A percentile compares a stretch with the other conserved stretches of the same genome.
Conservation (phyloP, 345 rosid genomes). For the Camelina hispida region DNA sequence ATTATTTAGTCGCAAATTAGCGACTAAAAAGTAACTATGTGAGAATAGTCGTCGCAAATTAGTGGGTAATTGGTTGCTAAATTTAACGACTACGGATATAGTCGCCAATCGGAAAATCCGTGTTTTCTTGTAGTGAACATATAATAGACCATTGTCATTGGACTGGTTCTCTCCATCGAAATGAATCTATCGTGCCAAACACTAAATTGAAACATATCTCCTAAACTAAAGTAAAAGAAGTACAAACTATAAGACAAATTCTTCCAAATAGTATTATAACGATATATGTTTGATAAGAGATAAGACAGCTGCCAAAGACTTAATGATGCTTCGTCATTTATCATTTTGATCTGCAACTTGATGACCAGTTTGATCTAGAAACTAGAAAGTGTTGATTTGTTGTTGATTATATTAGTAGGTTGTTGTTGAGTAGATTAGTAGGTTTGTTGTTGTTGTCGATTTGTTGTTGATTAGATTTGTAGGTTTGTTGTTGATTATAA, state of each 20-base stretch:
- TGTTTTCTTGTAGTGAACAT: not conserved
- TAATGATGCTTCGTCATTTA: not conserved
- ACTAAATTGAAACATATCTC: not conserved
- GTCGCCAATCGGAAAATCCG: too few relatives aligned
- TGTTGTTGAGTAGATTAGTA: too few relatives aligned
- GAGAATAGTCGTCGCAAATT: too few relatives aligned
- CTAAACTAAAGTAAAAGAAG: not conserved
- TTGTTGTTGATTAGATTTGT: too few relatives aligned
- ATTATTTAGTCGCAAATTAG: too few relatives aligned
- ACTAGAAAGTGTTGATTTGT: not conserved
- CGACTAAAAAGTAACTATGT: too few relatives aligned
- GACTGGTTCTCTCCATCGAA: not conserved
- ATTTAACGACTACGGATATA: too few relatives aligned
- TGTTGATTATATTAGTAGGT: too few relatives aligned
- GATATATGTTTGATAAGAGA: not conserved
- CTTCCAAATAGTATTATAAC: not conserved
- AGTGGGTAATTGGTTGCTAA: too few relatives aligned
- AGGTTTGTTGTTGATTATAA: too few relatives aligned
- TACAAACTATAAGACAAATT: not conserved
- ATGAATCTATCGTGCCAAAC: not conserved
- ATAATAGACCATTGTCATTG: not conserved
- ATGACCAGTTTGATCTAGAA: too few relatives aligned
- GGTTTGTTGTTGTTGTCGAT: too few relatives aligned
- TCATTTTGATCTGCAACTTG: not conserved
- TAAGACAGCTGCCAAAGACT: constrained; percentile 8